Base-by-base conservation (phyloP, 163 green algal species). In the Prototheca wickerhamii region DNA sequence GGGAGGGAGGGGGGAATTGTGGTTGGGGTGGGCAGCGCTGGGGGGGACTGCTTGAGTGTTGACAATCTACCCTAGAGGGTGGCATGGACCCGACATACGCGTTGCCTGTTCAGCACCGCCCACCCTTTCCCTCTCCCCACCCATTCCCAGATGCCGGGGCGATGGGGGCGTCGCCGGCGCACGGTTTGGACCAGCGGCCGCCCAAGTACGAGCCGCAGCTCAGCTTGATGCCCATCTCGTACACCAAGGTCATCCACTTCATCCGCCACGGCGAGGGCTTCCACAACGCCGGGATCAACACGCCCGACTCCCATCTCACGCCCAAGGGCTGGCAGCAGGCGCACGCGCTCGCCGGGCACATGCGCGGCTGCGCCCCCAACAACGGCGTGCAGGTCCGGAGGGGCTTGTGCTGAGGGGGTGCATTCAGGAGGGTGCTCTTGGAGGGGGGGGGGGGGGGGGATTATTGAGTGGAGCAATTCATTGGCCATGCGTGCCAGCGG, bases 211-310 rank as follows among this genome's bases (percentile, higher is more conserved):
- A 78, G 54, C 65, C 67, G 23, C 66, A 72, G 60, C 68, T 82
- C 28, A 64, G 28, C 21, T 53, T 84, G 15, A 60, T 72, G 43
- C 77, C 77, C 15, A 51, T 62, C 17, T 66, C 61, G 28, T 63
- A 82, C 61, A 80, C 72, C 32, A 85, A 85, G 61, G 33, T 34
- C 12, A 60, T 88, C 2, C 75, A 86, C 50, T 82, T 86, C 67
- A 83, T 88, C 31, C 60, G 81, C 12, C 81, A 88, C 57, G 81
- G 69, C 15, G 80, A 87, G 57, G 76, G 82, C 23, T 83, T 78
- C 63, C 82, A 89, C 72, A 87, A 89, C 70, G 57, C 81, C 1
- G 70, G 72, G 23, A 49, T 76, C 49, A 76, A 71, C 43, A 84
- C 72, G 31, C 31, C 72, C 23, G 80, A 89, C 61, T 61, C 76